Base-by-base conservation (phyloP, 495 filamentous ascomycete genomes). In the Recurvomyces mirabilis region DNA sequence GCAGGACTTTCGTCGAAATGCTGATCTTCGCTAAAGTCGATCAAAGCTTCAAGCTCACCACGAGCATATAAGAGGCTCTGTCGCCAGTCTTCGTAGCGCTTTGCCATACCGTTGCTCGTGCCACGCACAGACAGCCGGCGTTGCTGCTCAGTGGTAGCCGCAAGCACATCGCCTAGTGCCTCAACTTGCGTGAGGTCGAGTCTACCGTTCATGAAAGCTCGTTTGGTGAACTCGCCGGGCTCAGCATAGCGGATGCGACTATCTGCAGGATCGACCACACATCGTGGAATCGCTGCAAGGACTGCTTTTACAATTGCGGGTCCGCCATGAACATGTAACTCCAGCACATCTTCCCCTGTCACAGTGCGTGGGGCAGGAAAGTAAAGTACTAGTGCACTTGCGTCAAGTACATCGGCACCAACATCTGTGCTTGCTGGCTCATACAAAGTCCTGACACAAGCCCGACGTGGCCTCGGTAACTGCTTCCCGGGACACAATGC, bases 21-120 rank as follows among this genome's bases (percentile, higher is more conserved):
- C 63, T 96, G 89, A 55, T 96, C 93, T 62, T 98, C 91, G 1
- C 82, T 80, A 60, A 98, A 98, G 58, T 98, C 91, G 55, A 98
- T 96, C 46, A 96, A 64, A 0, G 91, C 91, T 60, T 98, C 91
- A 38, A 96, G 69, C 63, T 95, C 88, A 5, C 85, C 93, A 6
- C 89, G 75, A 19, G 87, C 88, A 51, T 81, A 70, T 6, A 96
- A 66, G 5, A 98, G 64, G 23, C 77, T 67, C 44, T 75, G 66
- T 11, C 91, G 75, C 93, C 91, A 98, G 21, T 45, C 47, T 51
- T 96, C 89, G 63, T 96, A 98, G 4, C 75, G 79, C 42, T 76
- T 70, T n/a, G 82, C 74, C 4, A 94, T 63, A 7, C 17, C 19
- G 20, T 36, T 41, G 5, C 74, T 79, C 7, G 78, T 77, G 4